Evolutionary conservation across 257 asterid species (phyloP), one percentile per base, ranked within the genome.

Genomic region (Fraxinus excelsior): DNA sequence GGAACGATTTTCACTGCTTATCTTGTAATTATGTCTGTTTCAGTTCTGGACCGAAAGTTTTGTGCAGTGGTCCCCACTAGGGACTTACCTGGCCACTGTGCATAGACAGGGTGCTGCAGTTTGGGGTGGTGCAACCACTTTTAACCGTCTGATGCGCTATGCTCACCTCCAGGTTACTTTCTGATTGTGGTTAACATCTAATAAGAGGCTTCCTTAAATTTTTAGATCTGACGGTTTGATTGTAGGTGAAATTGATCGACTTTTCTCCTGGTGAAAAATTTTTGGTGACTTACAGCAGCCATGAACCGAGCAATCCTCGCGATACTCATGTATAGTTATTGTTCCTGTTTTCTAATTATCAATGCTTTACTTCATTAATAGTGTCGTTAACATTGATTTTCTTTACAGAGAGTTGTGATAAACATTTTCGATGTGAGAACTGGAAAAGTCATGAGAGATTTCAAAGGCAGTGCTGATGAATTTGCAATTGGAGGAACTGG

Each of bases 31-130:
- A 49, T 82, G 40, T 73, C 34, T 28, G 73, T 72, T 67, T 83
- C 96, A 95, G 98, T 86, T 84, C 80, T 96, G 97, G 99, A 96
- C 99, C 8, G 99, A 93, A 70, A 89, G 97, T 84, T 96, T 87
- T 70, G 99, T 96, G 71, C 98, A 96, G 82, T 96, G 99, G 99
- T 96, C 98, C 29, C 98, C 99, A 10, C 31, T 89, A 68, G 99
- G 98, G 16, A 88, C 97, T 18, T 96, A 93, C 86, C 80, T 96
- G 92, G 97, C 97, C 83, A 96, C 98, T 53, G 93, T 96, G 49
- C 98, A 96, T 85, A 87, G 93, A 80, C 97, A 91, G 85, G 99
- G 99, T 76, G 97, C 98, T 86, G 93, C 89, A 49, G 90, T 96
- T 82, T 96, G 99, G 99, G 99, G 99, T 70, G 99, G 99, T 80